Base-by-base conservation (phyloP, 1,139 yeast species). In the Candida mesenterica region DNA sequence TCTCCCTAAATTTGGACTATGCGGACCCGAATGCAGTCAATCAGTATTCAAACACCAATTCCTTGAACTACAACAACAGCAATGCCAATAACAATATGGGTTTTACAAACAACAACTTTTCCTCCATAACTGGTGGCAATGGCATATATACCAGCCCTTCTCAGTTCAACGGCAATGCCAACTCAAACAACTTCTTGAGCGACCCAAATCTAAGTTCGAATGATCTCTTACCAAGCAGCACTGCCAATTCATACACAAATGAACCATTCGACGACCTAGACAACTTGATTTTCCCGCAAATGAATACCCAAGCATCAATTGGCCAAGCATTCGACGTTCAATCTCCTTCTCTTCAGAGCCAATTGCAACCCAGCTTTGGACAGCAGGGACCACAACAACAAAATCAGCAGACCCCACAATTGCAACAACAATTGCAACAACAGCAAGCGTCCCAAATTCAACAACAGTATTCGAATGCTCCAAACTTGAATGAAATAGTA, bases 181-280 rank as follows among this genome's bases (percentile, higher is more conserved):
- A 28, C 18, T 16, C 32, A 3, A 31, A n/a, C n/a, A n/a, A 31
- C 27, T 38, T 22, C 24, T 24, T 37, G 15, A 27, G 12, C 13
- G 40, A 37, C 16, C 35, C 38, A 1, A 29, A 28, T 18, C 18
- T 31, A 13, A 29, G 24, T 20, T 25, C 34, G 2, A 34, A 31
- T 22, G 42, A 36, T 5, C 20, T 34, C 15, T 36, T 36, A 8
- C 37, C 37, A 10, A 28, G 17, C 15, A 34, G 40, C 30, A 19
- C 31, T 9, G 33, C 27, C 2, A 40, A 40, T n/a, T 54, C 61
- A 3, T 50, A 50, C 31, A 50, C 55, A 13, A 59, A 58, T 33
- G 70, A 64, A 30, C 68, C 67, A 10, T 61, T 62, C 38, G 71
- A 65, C 26, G 68, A 63, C 36, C 52, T 62, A 37, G 66, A 61